Evolutionary conservation across 2,329 filamentous ascomycete species (phyloP).

Genomic region (Fusarium nelsonii): DNA sequence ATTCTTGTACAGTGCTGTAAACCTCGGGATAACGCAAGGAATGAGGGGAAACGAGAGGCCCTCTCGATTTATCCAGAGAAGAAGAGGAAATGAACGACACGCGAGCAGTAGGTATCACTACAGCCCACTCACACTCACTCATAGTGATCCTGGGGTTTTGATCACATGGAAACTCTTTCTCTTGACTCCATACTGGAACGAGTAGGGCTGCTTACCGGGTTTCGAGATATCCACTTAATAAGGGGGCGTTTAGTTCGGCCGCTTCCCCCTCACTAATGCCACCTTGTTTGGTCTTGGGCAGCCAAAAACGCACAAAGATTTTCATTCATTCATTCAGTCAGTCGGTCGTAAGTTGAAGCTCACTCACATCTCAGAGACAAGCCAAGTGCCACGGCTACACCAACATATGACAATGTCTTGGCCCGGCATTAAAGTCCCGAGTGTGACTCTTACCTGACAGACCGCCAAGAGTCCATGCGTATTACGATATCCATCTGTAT

Average conservation of each 20-base stretch:
- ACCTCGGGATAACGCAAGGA: background rate
- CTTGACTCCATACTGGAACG: constrained; percentile 15
- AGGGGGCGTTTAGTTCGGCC: constrained; percentile 35
- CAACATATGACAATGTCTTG: constrained; percentile 23
- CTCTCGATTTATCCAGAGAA: constrained; percentile 25
- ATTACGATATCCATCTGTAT: background rate
- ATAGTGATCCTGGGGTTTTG: constrained; percentile 19
- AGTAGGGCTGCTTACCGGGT: constrained; percentile 38
- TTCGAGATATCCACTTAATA: constrained; percentile 41
- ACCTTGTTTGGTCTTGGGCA: constrained; percentile 46
- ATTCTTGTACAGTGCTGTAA: background rate
- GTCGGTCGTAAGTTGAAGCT: constrained; percentile 18
- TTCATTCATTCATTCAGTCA: constrained; percentile 8
- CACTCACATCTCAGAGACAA: background rate
- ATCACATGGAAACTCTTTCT: constrained; percentile 43
- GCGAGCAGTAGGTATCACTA: constrained; percentile 14
- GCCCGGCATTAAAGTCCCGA: constrained; percentile 39
- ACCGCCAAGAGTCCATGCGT: constrained; percentile 17
- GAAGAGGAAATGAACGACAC: constrained; percentile 32
- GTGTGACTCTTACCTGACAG: constrained; percentile 32
- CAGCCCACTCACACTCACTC: constrained; percentile 36
- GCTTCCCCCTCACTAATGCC: constrained; percentile 47
- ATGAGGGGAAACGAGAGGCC: constrained; percentile 36
- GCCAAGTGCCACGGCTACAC: background rate
- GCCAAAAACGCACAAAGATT: constrained; percentile 26